Evolutionary conservation across 805 yeast genomes (phyloP), one percentile per base, ranked within the genome.

Genomic region (Ogataea ramenticola): DNA sequence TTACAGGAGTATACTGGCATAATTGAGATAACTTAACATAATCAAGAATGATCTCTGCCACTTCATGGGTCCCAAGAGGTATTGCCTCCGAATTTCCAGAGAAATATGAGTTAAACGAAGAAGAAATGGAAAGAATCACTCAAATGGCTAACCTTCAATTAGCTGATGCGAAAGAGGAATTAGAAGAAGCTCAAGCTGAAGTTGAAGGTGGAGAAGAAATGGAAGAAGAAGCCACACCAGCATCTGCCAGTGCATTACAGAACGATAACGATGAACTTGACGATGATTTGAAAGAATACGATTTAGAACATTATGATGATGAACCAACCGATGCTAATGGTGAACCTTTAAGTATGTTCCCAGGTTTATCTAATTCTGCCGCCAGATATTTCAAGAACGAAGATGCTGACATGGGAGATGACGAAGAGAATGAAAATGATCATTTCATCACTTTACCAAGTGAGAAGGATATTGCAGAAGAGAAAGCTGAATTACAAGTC

Each of bases 11-110:
- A n/a, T n/a, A n/a, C n/a, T n/a, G n/a, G n/a, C n/a, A n/a, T 24
- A 24, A 24, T 24, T 24, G 27, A 24, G 27, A 24, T 6, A 29
- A 29, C n/a, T 11, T n/a, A n/a, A 29, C 5, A 11, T 29, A 29
- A 32, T 16, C 19, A 17, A 26, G 17, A 30, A 89, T 90, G 96
- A 83, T 91, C 50, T 88, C 99, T 34, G 84, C 97, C 24, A 81
- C 93, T 40, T 70, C 82, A 42, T 93, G 99, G 98, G 96, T 91
- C 21, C 97, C 98, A 41, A 79, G 96, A 57, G 99, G 99, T 5
- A 85, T 74, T 63, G 95, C 99, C 26, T 77, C 95, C 33, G 97
- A 90, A 63, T 86, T 82, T 59, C 98, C 99, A 6, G 87, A 80
- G 56, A 78, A 84, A 58, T 89, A 88, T 56, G 96, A 87, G 52